Conservation (phyloP, 805 yeast species). For the Candida anglica region DNA sequence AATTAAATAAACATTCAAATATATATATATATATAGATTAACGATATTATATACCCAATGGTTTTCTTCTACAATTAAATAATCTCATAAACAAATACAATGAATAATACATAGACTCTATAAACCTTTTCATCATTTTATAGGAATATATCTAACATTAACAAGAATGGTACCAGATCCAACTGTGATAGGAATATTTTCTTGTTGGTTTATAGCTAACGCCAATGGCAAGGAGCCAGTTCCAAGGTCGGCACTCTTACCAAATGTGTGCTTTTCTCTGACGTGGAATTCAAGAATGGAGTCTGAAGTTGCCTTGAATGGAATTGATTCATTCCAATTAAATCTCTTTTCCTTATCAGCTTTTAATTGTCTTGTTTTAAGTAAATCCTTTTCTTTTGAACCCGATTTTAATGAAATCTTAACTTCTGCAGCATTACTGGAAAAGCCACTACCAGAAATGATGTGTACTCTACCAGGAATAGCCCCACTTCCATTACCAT, state of each 20-base stretch:
- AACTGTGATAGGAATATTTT: conserved; percentile 32
- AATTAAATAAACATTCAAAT: too few relatives aligned
- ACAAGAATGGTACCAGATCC: conserved; percentile 41
- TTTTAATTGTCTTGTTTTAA: conserved; percentile 60
- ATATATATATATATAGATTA: too few relatives aligned
- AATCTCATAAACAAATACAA: too few relatives aligned
- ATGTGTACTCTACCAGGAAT: conserved; percentile 55
- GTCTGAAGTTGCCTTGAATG: conserved; percentile 64
- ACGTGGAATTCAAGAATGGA: conserved; percentile 59
- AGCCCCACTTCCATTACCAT: conserved; percentile 26
- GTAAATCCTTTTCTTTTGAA: conserved; percentile 51
- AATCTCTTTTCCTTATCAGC: conserved; percentile 38
- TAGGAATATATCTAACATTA: conserved; percentile 33
- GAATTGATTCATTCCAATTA: conserved; percentile 59
- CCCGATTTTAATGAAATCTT: conserved; percentile 48
- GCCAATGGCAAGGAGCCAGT: conserved; percentile 48
- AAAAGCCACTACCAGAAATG: conserved; percentile 43
- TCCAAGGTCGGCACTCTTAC: conserved; percentile 65
- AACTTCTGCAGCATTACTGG: conserved; percentile 40
- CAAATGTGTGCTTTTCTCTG: conserved; percentile 66
- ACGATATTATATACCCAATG: too few relatives aligned
- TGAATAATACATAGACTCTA: too few relatives aligned
- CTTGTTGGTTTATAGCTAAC: conserved; percentile 45
- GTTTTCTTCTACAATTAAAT: too few relatives aligned
- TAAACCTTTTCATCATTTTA: too few relatives aligned